Conservation (phyloP, 1,284 basidiomycete species). For the Ustilago xerochloae region DNA sequence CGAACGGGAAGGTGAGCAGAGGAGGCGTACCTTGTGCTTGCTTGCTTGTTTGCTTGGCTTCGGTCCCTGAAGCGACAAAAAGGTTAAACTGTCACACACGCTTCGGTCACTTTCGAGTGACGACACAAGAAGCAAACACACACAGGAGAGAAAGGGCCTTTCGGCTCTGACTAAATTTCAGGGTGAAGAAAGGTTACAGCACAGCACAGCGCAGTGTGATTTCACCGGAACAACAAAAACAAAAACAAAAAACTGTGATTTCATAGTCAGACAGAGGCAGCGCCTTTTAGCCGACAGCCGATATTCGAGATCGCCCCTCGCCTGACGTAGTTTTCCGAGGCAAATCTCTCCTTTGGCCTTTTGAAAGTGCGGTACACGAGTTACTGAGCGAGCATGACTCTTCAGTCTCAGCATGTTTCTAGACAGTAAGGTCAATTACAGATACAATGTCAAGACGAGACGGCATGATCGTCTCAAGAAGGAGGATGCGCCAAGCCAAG, state of each 20-base stretch:
- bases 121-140: background rate
- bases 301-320: background rate
- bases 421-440: no score
- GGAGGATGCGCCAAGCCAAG: no score
- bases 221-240: background rate
- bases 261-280: background rate
- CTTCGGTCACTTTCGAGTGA: background rate
- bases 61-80: slow-evolving; percentile 9
- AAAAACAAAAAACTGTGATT: background rate
- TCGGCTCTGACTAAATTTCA: background rate
- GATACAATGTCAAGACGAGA: background rate
- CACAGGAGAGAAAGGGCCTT: background rate
- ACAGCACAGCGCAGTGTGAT: slow-evolving; percentile 1
- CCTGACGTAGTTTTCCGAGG: slow-evolving; percentile 10
- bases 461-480: no score
- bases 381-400: no score
- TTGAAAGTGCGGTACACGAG: background rate
- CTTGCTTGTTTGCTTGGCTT: background rate
- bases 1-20: background rate
- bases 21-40: background rate
- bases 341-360: background rate
- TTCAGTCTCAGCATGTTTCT: no score
- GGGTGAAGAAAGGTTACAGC: background rate
- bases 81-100: background rate
- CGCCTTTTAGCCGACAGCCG: background rate